These are phyloP conservation scores for Chlorella variabilis DNA, from an alignment of 163 green algal species.

Conservation along the genomic window DNA sequence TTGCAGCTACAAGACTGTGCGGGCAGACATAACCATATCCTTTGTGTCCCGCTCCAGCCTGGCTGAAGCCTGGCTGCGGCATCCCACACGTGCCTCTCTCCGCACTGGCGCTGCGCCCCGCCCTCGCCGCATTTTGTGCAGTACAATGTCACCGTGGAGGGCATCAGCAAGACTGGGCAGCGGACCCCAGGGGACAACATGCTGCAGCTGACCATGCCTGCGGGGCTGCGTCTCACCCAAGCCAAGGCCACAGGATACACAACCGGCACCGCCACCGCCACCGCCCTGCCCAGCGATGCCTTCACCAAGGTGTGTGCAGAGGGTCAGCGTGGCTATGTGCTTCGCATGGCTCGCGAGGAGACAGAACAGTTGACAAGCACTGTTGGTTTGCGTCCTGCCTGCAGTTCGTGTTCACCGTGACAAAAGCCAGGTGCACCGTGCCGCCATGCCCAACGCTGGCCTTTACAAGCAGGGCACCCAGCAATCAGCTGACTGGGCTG, in stretches of 20 bases:
- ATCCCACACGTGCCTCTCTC: background rate
- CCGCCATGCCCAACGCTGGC: background rate
- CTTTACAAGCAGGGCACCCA: background rate
- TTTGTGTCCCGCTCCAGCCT: no score
- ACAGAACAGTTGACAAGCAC: no score
- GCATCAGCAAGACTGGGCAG: background rate
- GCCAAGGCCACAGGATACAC: background rate
- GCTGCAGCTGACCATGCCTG: background rate
- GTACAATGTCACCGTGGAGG: background rate
- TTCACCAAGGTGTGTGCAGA: background rate
- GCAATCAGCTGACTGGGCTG: background rate
- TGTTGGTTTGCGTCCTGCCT: background rate
- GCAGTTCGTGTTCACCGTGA: constrained; percentile 6
- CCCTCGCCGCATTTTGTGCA: no score
- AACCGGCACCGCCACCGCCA: background rate
- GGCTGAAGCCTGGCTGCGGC: no score
- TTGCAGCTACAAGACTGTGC: no score
- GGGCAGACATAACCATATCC: no score
- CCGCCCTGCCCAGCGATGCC: background rate
- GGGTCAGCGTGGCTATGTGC: no score
- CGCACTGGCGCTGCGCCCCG: background rate
- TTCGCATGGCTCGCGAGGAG: no score
- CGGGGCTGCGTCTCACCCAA: background rate
- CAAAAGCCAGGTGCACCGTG: background rate
- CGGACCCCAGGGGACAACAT: background rate